phyloP scores from a whole-genome alignment of 805 yeast genomes.

The Myxozyma monticola region DNA sequence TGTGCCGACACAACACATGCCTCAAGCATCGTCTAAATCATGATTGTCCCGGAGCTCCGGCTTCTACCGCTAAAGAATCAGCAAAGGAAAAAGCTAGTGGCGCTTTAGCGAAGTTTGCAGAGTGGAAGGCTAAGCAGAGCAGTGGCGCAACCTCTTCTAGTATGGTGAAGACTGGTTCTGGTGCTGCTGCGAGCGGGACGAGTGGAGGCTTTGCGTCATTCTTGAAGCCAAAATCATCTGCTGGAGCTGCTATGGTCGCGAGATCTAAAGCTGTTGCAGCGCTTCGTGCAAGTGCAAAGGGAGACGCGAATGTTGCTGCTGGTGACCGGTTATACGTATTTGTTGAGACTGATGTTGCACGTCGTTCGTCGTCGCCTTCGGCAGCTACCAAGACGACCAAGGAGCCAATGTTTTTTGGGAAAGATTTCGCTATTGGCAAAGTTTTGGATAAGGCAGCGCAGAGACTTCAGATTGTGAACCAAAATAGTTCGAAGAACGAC shows the following conservation, averaged over 20 bases:
- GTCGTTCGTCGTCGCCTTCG: neutral
- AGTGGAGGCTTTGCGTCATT: constrained; percentile 4
- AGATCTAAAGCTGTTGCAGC: constrained; percentile 42
- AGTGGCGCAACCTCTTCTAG: neutral
- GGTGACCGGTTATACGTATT: constrained; percentile 53
- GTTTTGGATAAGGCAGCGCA: constrained; percentile 56
- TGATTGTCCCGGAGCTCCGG: constrained; percentile 26
- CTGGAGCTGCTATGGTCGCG: constrained; percentile 24
- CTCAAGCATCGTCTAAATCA: constrained; percentile 32
- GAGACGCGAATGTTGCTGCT: constrained; percentile 48
- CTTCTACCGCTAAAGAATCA: neutral
- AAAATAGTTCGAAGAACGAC: constrained; percentile 46
- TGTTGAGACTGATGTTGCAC: constrained; percentile 35
- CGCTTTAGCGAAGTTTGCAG: constrained; percentile 30
- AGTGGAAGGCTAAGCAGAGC: constrained; percentile 24
- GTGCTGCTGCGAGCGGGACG: neutral
- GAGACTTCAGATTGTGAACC: constrained; percentile 49
- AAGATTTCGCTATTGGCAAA: constrained; percentile 61
- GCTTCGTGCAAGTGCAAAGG: constrained; percentile 52
- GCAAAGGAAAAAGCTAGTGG: constrained; percentile 8
- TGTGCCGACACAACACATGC: constrained; percentile 46
- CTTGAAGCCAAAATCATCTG: constrained; percentile 13
- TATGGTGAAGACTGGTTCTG: too few species aligned
- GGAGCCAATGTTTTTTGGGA: constrained; percentile 49
- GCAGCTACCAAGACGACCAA: neutral